A percentile compares a stretch with the other conserved stretches of the same genome.
Conservation (phyloP, 2,329 filamentous ascomycete genomes). For the Huntiella bhutanensis region DNA sequence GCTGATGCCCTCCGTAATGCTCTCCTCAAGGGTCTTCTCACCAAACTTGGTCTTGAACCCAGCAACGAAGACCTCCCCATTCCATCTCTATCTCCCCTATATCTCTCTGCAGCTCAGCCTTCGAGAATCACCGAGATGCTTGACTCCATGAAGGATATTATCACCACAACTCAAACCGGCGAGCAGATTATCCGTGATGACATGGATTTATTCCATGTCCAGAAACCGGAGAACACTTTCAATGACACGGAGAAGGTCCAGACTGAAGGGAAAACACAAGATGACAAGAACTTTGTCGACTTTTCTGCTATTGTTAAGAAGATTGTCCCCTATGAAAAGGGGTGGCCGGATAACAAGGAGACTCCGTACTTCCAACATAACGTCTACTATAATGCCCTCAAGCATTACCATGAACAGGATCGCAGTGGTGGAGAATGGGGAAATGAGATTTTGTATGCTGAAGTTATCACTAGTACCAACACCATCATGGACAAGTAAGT, state of each 20-base stretch:
- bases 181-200: constrained; percentile 61
- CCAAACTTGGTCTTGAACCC: constrained; percentile 65
- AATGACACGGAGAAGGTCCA: constrained; percentile 7
- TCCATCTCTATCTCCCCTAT: constrained; percentile 63
- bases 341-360: constrained; percentile 47
- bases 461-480: constrained; percentile 86
- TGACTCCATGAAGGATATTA: constrained; percentile 44
- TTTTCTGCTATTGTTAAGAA: constrained; percentile 56
- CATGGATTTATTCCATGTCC: constrained; percentile 64
- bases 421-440: constrained; percentile 50
- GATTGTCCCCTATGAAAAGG: constrained; percentile 51
- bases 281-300: constrained; percentile 45
- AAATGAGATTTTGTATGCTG: constrained; percentile 61
- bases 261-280: constrained; percentile 10
- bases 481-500: constrained; percentile 72
- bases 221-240: constrained; percentile 40
- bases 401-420: constrained; percentile 39
- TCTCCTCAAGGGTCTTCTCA: constrained; percentile 64
- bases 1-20: constrained; percentile 51
- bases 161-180: constrained; percentile 39
- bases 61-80: constrained; percentile 48
- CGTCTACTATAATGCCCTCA: constrained; percentile 54
- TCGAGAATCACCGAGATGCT: constrained; percentile 48
- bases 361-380: constrained; percentile 79
- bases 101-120: constrained; percentile 51